A percentile compares a stretch with the other conserved stretches of the same genome.
phyloP scores from a whole-genome alignment of 345 rosid species.

The Hibiscus mutabilis region DNA sequence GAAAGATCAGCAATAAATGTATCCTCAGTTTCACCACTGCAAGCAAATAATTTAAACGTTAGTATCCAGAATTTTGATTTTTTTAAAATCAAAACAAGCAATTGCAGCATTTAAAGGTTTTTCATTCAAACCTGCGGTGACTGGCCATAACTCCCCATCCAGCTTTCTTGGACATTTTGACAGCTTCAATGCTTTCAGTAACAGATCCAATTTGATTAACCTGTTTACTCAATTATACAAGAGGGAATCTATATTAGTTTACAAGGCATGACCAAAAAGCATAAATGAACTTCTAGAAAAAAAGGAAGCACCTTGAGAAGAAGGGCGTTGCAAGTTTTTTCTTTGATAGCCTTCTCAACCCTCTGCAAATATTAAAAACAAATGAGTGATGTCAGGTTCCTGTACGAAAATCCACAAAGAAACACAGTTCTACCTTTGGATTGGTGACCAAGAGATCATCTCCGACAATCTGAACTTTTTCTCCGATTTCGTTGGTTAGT shows the following conservation, averaged over 20 bases:
- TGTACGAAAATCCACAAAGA: not conserved
- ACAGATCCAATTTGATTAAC: constrained; percentile 39
- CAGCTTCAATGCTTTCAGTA: constrained; percentile 98
- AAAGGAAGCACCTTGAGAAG: not conserved
- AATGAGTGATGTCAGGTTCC: not conserved
- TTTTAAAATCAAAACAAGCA: not conserved
- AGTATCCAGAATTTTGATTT: not conserved
- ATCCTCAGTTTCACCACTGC: constrained; percentile 97
- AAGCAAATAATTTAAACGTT: not conserved
- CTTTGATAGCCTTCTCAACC: constrained; percentile 4
- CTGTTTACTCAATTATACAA: not conserved
- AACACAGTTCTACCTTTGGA: not conserved
- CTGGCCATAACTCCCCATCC: constrained; percentile 99
- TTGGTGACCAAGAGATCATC: constrained; percentile 28
- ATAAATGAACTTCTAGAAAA: not conserved
- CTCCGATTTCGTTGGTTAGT: not conserved
- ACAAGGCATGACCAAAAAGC: not conserved
- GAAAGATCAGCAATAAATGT: constrained; percentile 92
- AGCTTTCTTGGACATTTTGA: constrained; percentile 88
- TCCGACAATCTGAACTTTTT: no score
- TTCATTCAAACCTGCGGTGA: constrained; percentile 35
- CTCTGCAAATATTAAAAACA: not conserved
- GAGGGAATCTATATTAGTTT: not conserved
- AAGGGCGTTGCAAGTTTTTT: not conserved
- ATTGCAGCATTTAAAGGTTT: not conserved